These are phyloP conservation scores for Nakaseomyces kungkrabaensis DNA, from an alignment of 1,139 yeast genomes.

Conservation along the genomic window DNA sequence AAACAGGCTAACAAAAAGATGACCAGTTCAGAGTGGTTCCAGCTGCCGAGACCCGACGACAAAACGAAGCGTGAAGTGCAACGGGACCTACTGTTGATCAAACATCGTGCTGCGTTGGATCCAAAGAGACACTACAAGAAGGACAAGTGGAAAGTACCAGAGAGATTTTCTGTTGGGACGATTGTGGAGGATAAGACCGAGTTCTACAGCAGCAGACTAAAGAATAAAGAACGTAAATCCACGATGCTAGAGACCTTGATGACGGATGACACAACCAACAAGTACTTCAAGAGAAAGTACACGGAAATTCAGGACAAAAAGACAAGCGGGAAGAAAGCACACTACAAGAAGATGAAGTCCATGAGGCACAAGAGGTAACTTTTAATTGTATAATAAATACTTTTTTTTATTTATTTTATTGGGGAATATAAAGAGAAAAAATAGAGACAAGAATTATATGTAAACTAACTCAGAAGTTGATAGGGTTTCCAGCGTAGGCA, in stretches of 20 bases:
- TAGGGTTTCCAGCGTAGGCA: constrained; percentile 71
- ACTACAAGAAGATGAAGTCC: constrained; percentile 55
- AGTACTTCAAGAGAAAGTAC: constrained; percentile 79
- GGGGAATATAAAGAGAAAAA: not conserved
- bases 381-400: too few relatives aligned
- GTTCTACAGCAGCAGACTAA: constrained; percentile 60
- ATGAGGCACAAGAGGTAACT: constrained; percentile 16
- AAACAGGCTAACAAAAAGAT: constrained; percentile 9
- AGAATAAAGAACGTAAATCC: constrained; percentile 61
- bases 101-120: constrained; percentile 84
- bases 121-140: constrained; percentile 93
- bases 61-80: constrained; percentile 50
- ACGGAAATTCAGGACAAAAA: constrained; percentile 64
- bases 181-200: constrained; percentile 76
- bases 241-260: constrained; percentile 77
- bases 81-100: constrained; percentile 67
- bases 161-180: constrained; percentile 82
- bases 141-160: constrained; percentile 73
- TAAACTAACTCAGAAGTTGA: constrained; percentile 48
- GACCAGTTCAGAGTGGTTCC: constrained; percentile 53
- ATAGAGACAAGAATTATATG: not conserved
- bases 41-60: constrained; percentile 70
- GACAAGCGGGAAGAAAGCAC: constrained; percentile 66
- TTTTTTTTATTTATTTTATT: too few relatives aligned
- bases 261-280: constrained; percentile 57